Evolutionary conservation across 257 asterid species (phyloP), one percentile per base, ranked within the genome.

Genomic region (Prunella vulgaris): DNA sequence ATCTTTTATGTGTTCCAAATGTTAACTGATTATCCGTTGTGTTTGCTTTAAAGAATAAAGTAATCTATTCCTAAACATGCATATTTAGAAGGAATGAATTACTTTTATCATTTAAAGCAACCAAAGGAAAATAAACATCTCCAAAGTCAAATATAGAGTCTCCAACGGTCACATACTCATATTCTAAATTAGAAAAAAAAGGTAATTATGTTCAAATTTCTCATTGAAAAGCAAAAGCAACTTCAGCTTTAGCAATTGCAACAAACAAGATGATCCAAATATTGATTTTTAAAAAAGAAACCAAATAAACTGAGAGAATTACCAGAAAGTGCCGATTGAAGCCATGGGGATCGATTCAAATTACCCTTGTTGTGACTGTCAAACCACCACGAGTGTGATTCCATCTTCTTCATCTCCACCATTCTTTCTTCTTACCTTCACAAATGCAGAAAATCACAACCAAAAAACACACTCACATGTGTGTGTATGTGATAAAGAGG

Each of bases 351-450:
- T 9, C 96, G 83, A 68, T 71, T 84, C 3, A 76, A 63, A 77
- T 33, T 68, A 22, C 46, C 73, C 72, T 80, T 78, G 48, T 59
- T 82, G 77, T 81, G 89, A 60, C 84, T 82, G 46, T 93, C 96
- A 52, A 88, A 68, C 97, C 97, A 93, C 97, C 99, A 93, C 82
- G 86, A 83, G 66, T 77, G 83, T 44, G 96, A 82, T 40, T 70
- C 73, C 79, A 65, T 75, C 58, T 72, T 79, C 81, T 65, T 74
- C 2, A 70, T 75, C 70, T 78, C 87, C 81, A 66, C 80, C 94
- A 79, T 84, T 88, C 42, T 57, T 32, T 68, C 70, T 70, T 66
- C 83, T 74, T 69, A 69, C 87, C 81, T 78, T 78, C 68, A 64
- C 3, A 56, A 62, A 53, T 7, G 33, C 3, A 3, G 4, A 69